Percentiles rank a stretch among this genome's conserved stretches.
Evolutionary conservation across 106 monocot species (phyloP).

Genomic region (Phalaenopsis equestris): DNA sequence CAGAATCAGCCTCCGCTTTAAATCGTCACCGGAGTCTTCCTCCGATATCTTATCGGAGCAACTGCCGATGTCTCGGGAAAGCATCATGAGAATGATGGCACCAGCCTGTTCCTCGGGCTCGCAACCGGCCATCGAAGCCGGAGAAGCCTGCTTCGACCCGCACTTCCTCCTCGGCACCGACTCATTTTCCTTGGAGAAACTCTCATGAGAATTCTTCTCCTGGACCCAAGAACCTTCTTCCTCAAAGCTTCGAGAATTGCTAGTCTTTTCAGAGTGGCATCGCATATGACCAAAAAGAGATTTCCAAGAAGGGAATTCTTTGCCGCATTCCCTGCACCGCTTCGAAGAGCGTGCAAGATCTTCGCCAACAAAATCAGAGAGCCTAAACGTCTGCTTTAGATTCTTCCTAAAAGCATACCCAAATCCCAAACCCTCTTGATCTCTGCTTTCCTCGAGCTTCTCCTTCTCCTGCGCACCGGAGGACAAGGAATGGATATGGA

Average conservation of each 20-base stretch:
- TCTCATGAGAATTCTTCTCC: neutral
- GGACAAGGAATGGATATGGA: slow-evolving; percentile 10
- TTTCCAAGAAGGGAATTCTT: slow-evolving; percentile 24
- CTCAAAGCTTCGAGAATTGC: neutral
- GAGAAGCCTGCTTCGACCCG: slow-evolving; percentile 3
- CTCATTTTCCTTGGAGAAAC: neutral
- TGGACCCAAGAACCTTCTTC: neutral
- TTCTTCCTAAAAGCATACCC: slow-evolving; percentile 44
- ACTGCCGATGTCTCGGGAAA: slow-evolving; percentile 29
- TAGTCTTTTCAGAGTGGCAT: slow-evolving; percentile 18
- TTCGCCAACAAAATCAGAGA: slow-evolving; percentile 1
- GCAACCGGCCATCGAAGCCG: neutral
- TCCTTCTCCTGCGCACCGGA: neutral
- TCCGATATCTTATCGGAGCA: slow-evolving; percentile 15
- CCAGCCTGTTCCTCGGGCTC: slow-evolving; percentile 38
- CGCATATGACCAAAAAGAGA: slow-evolving; percentile 48
- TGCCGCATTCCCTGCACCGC: slow-evolving; percentile 22
- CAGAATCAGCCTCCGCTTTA: neutral
- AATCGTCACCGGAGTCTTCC: neutral
- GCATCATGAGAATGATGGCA: slow-evolving; percentile 50
- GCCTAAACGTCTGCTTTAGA: slow-evolving; percentile 36
- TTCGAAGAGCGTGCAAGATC: neutral
- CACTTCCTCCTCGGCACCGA: slow-evolving; percentile 10
- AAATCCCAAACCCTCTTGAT: neutral
- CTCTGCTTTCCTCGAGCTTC: neutral